These are phyloP conservation scores for rapeseed (Brassica napus) DNA, from an alignment of 345 rosid genomes.

Conservation along the genomic window Da-Ae NC_063445.1:24235501-24236000, in stretches of 20 bases:
- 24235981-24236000: neutral
- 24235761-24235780: neutral
- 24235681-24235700: conserved; percentile 1
- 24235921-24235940: too few relatives aligned
- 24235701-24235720: conserved; percentile 9
- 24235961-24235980: too few relatives aligned
- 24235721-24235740: neutral
- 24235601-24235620: neutral
- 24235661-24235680: neutral
- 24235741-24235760: neutral
- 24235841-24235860: neutral
- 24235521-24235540: too few relatives aligned
- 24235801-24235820: neutral
- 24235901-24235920: too few relatives aligned
- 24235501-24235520: too few relatives aligned
- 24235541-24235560: too few relatives aligned
- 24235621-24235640: conserved; percentile 4
- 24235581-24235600: neutral
- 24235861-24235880: conserved; percentile 14
- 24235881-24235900: neutral
- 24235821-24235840: neutral
- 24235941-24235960: too few relatives aligned
- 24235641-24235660: neutral
- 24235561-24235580: too few relatives aligned
- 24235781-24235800: neutral